Evolutionary conservation across 768 basidiomycete species (phyloP).

Genomic region (Suillus occidentalis): DNA sequence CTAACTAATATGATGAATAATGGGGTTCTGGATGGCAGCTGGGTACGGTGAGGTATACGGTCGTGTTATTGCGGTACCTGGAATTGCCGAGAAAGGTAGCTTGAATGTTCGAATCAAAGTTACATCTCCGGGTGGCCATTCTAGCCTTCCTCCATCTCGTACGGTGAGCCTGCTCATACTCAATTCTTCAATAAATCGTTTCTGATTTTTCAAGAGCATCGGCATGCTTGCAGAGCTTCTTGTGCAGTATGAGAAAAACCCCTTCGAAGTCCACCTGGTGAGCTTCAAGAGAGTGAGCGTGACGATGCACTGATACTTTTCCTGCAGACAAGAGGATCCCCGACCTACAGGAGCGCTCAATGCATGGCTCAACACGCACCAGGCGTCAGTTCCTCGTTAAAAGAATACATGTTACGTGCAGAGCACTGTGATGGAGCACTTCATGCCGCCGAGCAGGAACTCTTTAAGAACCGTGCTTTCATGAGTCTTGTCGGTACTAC

Average conservation of each 20-base stretch:
- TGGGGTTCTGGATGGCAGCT: background rate
- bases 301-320: background rate
- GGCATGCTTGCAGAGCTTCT: conserved; percentile 77
- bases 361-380: conserved; percentile 68
- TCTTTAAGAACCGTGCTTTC: conserved; percentile 15
- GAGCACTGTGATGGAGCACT: conserved; percentile 12
- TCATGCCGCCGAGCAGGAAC: conserved; percentile 6
- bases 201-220: conserved; percentile 52
- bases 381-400: conserved; percentile 47
- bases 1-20: background rate
- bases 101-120: conserved; percentile 62
- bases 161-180: conserved; percentile 46
- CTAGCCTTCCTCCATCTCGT: conserved; percentile 73
- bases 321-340: conserved; percentile 52
- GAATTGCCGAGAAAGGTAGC: conserved; percentile 71
- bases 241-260: conserved; percentile 66
- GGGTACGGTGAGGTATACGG: conserved; percentile 5
- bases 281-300: conserved; percentile 23
- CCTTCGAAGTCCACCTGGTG: conserved; percentile 54
- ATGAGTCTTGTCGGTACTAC: conserved; percentile 63
- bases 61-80: conserved; percentile 50
- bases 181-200: conserved; percentile 1
- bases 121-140: conserved; percentile 72
- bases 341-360: conserved; percentile 58
- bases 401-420: conserved; percentile 43